Percentiles rank a stretch among this genome's conserved stretches.
Conservation (phyloP, 345 rosid species). For the Citrus maxima region DNA sequence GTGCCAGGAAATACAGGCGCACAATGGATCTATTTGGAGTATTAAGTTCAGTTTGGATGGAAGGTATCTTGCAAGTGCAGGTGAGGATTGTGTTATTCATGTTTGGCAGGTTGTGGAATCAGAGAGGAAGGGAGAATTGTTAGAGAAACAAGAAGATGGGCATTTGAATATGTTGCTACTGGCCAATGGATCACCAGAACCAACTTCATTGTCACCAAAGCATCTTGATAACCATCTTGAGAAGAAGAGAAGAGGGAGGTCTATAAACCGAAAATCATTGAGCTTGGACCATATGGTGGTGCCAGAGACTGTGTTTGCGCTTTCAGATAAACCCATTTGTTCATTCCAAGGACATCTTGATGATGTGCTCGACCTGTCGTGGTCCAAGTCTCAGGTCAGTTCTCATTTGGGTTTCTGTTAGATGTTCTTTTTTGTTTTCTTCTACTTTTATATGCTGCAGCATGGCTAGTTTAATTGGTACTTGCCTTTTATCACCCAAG, state of each 20-base stretch:
- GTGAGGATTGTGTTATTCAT: constrained; percentile 89
- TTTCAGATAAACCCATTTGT: constrained; percentile 83
- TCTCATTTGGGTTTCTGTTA: not conserved
- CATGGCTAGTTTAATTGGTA: not conserved
- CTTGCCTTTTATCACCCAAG: not conserved
- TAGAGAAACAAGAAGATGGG: constrained; percentile 77
- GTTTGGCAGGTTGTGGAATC: constrained; percentile 75
- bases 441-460: not conserved
- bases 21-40: constrained; percentile 89
- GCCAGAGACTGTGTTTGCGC: constrained; percentile 82
- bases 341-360: constrained; percentile 79
- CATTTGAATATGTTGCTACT: constrained; percentile 47
- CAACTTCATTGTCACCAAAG: constrained; percentile 49
- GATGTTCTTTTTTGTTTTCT: not conserved
- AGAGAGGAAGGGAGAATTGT: constrained; percentile 82
- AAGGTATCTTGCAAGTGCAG: constrained; percentile 91
- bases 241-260: constrained; percentile 76
- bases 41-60: constrained; percentile 96
- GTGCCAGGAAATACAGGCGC: constrained; percentile 94
- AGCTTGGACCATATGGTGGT: constrained; percentile 62
- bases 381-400: constrained; percentile 97
- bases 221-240: constrained; percentile 40
- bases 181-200: constrained; percentile 85
- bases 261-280: constrained; percentile 73
- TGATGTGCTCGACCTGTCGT: constrained; percentile 95